Evolutionary conservation across 139 green algal species (phyloP), one percentile per base, ranked within the genome.

Genomic region (Chlamydomonas eustigma): DNA sequence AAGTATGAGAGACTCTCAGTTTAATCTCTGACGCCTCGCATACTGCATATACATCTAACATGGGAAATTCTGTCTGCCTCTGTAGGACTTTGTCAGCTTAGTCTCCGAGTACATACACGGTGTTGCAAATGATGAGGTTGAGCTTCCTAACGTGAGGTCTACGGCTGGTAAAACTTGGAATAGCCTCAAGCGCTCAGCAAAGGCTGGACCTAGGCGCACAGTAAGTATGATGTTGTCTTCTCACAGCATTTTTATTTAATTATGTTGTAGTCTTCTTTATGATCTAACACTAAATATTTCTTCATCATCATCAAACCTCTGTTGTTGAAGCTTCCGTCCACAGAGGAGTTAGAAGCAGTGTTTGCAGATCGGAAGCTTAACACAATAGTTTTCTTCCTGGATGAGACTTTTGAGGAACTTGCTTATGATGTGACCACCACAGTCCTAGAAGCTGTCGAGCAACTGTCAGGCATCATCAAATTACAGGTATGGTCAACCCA

Each of bases 351-450:
- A 33, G 90, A 95, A 37, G 90, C 91, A n/a, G 76, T 96, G 44
- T 80, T 95, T 30, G 78, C 78, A 12, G 87, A 86, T 22, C 64
- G 75, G 0, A 85, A 86, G 74, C 84, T 94, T 36, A 93, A 85
- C 32, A 88, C 90, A 0, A 92, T 98, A 34, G 90, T 95, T 0
- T 97, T 94, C 80, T 99, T 98, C 83, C 83, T 98, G 80, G 95
- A 98, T 65, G 93, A 97, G 71, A 97, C 93, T 1, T 98, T 98
- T 84, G 92, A 98, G 83, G 93, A 97, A 84, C 81, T 99, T 32
- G 73, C 77, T 1, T 98, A 94, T 64, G 93, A 98, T 75, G 80
- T 94, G 32, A 71, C 76, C 25, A 80, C 50, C 1, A 76, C 66
- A 1, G 76, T 85, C 37, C 67, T 84, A 37, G 95, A 98, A 78